These are phyloP conservation scores for Hansfordia pulvinata DNA, from an alignment of 2,329 filamentous ascomycete species.

Conservation along the genomic window DNA sequence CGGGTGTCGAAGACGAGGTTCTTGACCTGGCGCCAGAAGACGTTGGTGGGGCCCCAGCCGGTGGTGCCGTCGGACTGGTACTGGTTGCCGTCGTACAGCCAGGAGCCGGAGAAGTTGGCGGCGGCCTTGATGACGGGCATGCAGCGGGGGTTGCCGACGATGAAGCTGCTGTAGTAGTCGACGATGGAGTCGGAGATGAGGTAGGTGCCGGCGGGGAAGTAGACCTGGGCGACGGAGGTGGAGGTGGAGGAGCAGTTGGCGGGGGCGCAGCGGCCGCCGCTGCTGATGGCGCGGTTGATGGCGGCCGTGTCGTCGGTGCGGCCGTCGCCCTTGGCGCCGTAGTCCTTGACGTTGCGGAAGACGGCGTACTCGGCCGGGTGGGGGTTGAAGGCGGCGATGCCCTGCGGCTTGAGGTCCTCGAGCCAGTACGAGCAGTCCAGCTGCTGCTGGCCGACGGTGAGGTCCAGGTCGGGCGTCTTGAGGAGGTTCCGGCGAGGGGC, in stretches of 20 bases:
- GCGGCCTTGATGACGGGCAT: constrained; percentile 40
- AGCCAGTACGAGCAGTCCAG: constrained; percentile 19
- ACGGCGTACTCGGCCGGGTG: constrained; percentile 17
- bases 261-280: constrained; percentile 13
- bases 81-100: constrained; percentile 32
- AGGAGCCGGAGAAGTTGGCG: constrained; percentile 29
- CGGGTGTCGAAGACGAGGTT: constrained; percentile 45
- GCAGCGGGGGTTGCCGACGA: constrained; percentile 30
- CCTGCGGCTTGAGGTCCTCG: constrained; percentile 18
- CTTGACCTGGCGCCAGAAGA: constrained; percentile 43
- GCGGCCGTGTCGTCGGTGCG: constrained; percentile 3
- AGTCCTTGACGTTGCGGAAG: constrained; percentile 22
- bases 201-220: constrained; percentile 44
- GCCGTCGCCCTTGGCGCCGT: constrained; percentile 17
- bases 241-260: constrained; percentile 12
- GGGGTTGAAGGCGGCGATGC: constrained; percentile 18
- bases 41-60: constrained; percentile 41
- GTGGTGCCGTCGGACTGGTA: constrained; percentile 24
- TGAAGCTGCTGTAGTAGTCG: constrained; percentile 67
- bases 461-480: too few relatives aligned
- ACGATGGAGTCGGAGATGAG: constrained; percentile 56
- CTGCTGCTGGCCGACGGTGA: too few relatives aligned
- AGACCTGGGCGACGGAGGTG: constrained; percentile 16
- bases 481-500: too few relatives aligned
- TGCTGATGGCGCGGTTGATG: constrained; percentile 12